A percentile compares a stretch with the other conserved stretches of the same genome.
Conservation (phyloP, 805 yeast genomes). For the Sugiyamaella marilandica region DNA sequence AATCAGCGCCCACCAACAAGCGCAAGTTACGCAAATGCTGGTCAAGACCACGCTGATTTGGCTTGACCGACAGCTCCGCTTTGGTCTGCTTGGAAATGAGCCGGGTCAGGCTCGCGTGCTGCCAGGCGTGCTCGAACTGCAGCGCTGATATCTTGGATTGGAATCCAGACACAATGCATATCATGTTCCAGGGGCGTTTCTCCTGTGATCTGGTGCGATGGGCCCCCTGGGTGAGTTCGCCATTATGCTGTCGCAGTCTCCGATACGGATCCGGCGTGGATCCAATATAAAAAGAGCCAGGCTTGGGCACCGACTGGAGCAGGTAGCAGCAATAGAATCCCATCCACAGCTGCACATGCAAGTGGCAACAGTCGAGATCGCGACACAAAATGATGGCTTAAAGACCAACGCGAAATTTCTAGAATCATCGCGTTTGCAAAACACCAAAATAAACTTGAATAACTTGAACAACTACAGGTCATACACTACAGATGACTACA, state of each 20-base stretch:
- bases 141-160: constrained; percentile 65
- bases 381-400: no score
- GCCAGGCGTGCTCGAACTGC: constrained; percentile 84
- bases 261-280: constrained; percentile 73
- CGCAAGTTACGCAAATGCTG: constrained; percentile 28
- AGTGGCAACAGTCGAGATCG: no score
- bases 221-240: constrained; percentile 60
- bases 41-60: constrained; percentile 19
- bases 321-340: constrained; percentile 67
- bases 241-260: constrained; percentile 75
- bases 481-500: no score
- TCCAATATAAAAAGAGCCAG: constrained; percentile 65
- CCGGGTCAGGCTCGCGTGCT: constrained; percentile 62
- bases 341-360: not conserved
- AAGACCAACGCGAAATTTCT: no score
- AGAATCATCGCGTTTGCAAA: no score
- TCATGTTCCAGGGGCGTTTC: constrained; percentile 71
- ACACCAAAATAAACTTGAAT: no score
- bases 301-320: constrained; percentile 54
- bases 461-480: no score
- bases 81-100: constrained; percentile 45
- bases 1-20: constrained; percentile 23
- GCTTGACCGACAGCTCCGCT: constrained; percentile 30
- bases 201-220: constrained; percentile 54
- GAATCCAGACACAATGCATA: constrained; percentile 61